Conservation (phyloP, 805 yeast species). For the Candida tibetensis region DNA sequence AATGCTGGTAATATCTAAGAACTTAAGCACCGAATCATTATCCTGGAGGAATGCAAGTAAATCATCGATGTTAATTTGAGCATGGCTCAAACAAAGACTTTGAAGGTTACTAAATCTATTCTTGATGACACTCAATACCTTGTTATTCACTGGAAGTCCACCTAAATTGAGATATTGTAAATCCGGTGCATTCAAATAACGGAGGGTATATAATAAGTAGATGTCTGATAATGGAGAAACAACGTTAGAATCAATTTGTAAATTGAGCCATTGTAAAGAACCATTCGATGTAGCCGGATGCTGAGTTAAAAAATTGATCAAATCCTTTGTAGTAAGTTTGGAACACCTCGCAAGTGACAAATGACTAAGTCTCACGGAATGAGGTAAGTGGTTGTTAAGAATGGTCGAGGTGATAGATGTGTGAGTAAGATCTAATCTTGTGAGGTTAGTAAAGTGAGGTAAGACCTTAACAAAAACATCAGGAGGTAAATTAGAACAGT, state of each 20-base stretch:
- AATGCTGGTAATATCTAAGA: constrained; percentile 66
- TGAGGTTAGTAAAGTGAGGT: constrained; percentile 53
- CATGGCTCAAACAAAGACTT: constrained; percentile 43
- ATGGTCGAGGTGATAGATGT: constrained; percentile 71
- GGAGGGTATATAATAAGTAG: constrained; percentile 46
- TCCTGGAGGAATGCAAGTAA: constrained; percentile 33
- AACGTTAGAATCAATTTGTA: constrained; percentile 62
- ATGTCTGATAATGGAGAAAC: constrained; percentile 55
- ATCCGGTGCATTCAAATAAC: constrained; percentile 42
- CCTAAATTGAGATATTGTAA: constrained; percentile 57
- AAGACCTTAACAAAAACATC: constrained; percentile 55
- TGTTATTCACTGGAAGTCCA: constrained; percentile 55
- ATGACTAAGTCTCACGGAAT: constrained; percentile 63
- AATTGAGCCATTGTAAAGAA: constrained; percentile 61
- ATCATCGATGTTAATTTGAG: constrained; percentile 36
- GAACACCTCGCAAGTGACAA: constrained; percentile 56
- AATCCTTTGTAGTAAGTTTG: constrained; percentile 66
- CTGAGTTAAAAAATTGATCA: constrained; percentile 63
- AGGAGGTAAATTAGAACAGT: constrained; percentile 73
- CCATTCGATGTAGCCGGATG: constrained; percentile 61
- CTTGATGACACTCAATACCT: constrained; percentile 37
- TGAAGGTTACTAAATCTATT: constrained; percentile 39
- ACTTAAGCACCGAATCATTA: constrained; percentile 41
- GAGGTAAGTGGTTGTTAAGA: constrained; percentile 51
- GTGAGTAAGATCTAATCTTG: constrained; percentile 75